Evolutionary conservation across 352 stramenopile genomes (phyloP).

Genomic region (Phytophthora fragariae): DNA sequence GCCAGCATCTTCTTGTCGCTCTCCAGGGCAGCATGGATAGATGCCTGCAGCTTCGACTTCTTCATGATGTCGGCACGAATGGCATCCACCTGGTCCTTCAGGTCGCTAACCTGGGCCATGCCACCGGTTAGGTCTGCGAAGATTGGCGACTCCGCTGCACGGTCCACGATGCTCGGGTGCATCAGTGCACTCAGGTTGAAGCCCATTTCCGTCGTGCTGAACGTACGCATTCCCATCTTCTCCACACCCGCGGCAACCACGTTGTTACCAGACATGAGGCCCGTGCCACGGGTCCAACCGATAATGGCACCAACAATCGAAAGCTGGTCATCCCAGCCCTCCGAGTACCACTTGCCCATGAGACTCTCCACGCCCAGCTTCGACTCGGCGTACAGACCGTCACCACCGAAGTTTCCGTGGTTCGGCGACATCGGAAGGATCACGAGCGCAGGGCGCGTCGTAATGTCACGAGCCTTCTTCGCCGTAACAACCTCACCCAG

Average conservation of each 20-base stretch:
- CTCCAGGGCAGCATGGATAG: slow-evolving; percentile 47
- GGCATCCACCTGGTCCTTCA: slow-evolving; percentile 70
- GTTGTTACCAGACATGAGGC: slow-evolving; percentile 92
- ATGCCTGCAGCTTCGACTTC: slow-evolving; percentile 65
- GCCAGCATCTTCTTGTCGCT: slow-evolving; percentile 49
- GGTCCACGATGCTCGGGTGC: slow-evolving; percentile 81
- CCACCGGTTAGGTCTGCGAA: slow-evolving; percentile 85
- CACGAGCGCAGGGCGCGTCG: slow-evolving; percentile 76
- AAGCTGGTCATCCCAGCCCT: slow-evolving; percentile 89
- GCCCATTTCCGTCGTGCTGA: slow-evolving; percentile 89
- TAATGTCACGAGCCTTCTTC: slow-evolving; percentile 77
- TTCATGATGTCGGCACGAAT: slow-evolving; percentile 66
- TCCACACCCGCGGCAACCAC: slow-evolving; percentile 84
- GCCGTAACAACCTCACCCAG: slow-evolving; percentile 79
- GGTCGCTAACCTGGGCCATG: slow-evolving; percentile 75
- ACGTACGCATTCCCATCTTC: slow-evolving; percentile 84
- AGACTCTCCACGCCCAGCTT: slow-evolving; percentile 90
- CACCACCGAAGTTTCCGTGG: slow-evolving; percentile 87
- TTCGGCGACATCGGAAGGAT: slow-evolving; percentile 89
- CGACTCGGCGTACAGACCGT: slow-evolving; percentile 90
- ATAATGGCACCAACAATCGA: slow-evolving; percentile 88
- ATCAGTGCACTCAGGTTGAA: slow-evolving; percentile 89
- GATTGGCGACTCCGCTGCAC: slow-evolving; percentile 72
- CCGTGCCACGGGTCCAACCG: slow-evolving; percentile 88
- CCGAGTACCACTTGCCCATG: slow-evolving; percentile 88